Evolutionary conservation across 257 asterid species (phyloP).

Genomic region (Agastache rugosa): DNA sequence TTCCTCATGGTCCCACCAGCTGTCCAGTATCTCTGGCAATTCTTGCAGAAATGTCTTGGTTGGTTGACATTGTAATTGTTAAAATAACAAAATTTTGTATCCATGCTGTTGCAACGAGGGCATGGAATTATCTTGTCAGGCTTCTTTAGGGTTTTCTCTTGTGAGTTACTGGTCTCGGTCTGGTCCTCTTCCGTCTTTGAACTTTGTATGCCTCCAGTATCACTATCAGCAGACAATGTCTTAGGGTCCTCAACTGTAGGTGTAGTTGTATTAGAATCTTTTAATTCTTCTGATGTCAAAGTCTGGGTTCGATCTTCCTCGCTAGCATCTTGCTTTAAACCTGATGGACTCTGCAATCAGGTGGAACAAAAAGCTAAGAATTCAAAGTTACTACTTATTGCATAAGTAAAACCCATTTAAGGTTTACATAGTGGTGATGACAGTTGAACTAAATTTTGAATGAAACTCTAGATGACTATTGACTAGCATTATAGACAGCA

Average conservation of each 20-base stretch:
- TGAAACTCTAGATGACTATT: background rate
- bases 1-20: slow-evolving; percentile 63
- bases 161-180: slow-evolving; percentile 36
- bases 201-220: slow-evolving; percentile 35
- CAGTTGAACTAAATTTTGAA: background rate
- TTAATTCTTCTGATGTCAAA: slow-evolving; percentile 41
- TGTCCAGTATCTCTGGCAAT: slow-evolving; percentile 61
- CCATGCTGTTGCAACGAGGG: slow-evolving; percentile 62
- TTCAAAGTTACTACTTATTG: slow-evolving; percentile 2
- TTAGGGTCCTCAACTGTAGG: slow-evolving; percentile 20
- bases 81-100: slow-evolving; percentile 55
- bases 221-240: slow-evolving; percentile 37
- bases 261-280: slow-evolving; percentile 38
- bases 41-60: slow-evolving; percentile 57
- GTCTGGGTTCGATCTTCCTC: slow-evolving; percentile 41
- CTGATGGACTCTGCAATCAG: slow-evolving; percentile 44
- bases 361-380: slow-evolving; percentile 13
- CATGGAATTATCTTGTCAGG: slow-evolving; percentile 55
- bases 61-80: slow-evolving; percentile 58
- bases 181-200: slow-evolving; percentile 38
- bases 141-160: slow-evolving; percentile 48
- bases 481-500: background rate
- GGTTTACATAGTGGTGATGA: background rate
- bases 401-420: background rate
- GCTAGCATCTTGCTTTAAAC: slow-evolving; percentile 31